A percentile compares a stretch with the other conserved stretches of the same genome.
Evolutionary conservation across 305 asterid species (phyloP).

Genomic region (Fraxinus velutina): DNA sequence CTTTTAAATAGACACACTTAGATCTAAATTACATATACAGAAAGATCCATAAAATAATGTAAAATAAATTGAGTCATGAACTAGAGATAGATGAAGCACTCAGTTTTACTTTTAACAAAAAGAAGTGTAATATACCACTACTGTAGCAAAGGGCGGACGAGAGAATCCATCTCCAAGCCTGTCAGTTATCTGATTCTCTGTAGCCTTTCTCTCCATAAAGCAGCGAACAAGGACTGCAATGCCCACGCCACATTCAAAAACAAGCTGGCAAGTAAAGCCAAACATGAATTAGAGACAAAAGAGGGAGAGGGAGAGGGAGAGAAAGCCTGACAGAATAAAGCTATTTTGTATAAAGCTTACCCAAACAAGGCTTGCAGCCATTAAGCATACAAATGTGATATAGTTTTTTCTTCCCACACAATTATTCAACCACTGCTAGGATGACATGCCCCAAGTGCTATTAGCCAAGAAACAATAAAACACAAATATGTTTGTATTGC

Average conservation of each 20-base stretch:
- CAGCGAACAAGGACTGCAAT: constrained; percentile 89
- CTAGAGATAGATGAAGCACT: neutral
- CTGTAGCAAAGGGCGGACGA: constrained; percentile 89
- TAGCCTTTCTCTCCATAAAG: constrained; percentile 63
- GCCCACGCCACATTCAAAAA: constrained; percentile 81
- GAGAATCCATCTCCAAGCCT: constrained; percentile 95
- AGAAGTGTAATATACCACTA: constrained; percentile 58
- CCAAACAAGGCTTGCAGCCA: constrained; percentile 93
- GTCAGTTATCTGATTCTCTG: constrained; percentile 67
- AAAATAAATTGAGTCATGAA: neutral
- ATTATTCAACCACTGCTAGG: constrained; percentile 90
- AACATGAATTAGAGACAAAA: constrained; percentile 20
- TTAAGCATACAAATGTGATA: constrained; percentile 70
- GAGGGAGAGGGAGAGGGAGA: too few species aligned
- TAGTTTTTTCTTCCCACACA: constrained; percentile 94
- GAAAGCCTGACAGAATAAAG: constrained; percentile 11
- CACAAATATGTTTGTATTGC: neutral
- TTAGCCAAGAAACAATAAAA: constrained; percentile 20
- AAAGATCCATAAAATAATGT: neutral
- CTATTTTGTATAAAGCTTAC: constrained; percentile 39
- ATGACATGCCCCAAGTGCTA: constrained; percentile 17
- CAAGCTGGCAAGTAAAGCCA: constrained; percentile 56
- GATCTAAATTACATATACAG: neutral
- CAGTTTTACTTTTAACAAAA: neutral
- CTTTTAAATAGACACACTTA: neutral